Conservation (phyloP, 345 rosid species). For the Orychophragmus violaceus region DNA sequence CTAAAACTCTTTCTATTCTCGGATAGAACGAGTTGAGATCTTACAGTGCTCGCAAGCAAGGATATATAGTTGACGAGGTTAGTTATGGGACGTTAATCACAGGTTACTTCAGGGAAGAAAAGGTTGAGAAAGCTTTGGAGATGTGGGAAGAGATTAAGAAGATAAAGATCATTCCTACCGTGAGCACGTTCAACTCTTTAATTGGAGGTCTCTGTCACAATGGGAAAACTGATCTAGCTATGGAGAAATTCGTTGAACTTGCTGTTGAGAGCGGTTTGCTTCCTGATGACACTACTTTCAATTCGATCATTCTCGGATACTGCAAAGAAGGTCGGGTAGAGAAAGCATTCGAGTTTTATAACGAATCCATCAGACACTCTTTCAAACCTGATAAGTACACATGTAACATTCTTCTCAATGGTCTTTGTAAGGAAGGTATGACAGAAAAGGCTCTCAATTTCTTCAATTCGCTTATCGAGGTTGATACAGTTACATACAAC, state of each 20-base stretch:
- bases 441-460: conserved; percentile 78
- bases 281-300: conserved; percentile 61
- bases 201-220: conserved; percentile 63
- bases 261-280: conserved; percentile 48
- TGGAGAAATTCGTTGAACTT: conserved; percentile 65
- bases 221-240: conserved; percentile 61
- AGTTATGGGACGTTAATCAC: conserved; percentile 70
- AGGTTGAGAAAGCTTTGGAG: conserved; percentile 41
- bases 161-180: conserved; percentile 55
- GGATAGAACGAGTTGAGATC: too few relatives aligned
- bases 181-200: conserved; percentile 57
- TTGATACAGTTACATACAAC: conserved; percentile 72
- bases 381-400: conserved; percentile 60
- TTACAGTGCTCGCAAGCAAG: conserved; percentile 53
- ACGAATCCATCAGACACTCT: conserved; percentile 59
- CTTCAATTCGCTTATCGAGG: conserved; percentile 53
- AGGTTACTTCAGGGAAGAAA: conserved; percentile 58
- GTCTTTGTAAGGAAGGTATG: conserved; percentile 69
- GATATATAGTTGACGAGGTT: conserved; percentile 70
- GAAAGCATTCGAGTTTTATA: conserved; percentile 78
- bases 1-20: too few relatives aligned
- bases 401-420: conserved; percentile 68
- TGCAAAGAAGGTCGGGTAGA: conserved; percentile 62
- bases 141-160: conserved; percentile 87
- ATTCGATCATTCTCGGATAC: conserved; percentile 66